These are phyloP conservation scores for Setaria italica DNA, from an alignment of 202 grass and related monocot species.

Conservation along the genomic window DNA sequence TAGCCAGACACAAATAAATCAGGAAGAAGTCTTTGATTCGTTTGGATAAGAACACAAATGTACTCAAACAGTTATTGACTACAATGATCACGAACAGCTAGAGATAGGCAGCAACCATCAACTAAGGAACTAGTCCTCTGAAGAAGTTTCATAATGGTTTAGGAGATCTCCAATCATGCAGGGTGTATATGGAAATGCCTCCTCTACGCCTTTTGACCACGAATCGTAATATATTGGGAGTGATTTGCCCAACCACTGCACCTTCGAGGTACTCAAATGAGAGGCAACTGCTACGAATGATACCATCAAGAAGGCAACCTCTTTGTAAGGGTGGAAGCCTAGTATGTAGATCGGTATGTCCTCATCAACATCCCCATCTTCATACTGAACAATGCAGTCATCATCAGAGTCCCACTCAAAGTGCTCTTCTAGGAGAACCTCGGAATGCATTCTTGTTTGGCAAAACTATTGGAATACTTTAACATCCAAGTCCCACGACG, in stretches of 20 bases:
- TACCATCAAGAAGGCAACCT: constrained; percentile 7
- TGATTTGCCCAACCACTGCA: constrained; percentile 13
- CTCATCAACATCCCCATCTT: background rate
- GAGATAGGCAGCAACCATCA: no score
- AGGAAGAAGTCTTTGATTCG: no score
- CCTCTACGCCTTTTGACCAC: no score
- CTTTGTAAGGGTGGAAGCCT: constrained; percentile 12
- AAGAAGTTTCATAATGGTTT: no score
- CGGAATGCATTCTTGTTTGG: no score
- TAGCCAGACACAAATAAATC: no score
- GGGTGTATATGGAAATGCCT: constrained; percentile 15
- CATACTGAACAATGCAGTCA: background rate
- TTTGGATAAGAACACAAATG: no score
- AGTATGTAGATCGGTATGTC: background rate
- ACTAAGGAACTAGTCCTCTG: no score
- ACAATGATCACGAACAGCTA: no score
- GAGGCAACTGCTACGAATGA: background rate
- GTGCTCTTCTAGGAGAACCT: background rate
- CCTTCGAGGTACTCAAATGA: constrained; percentile 20
- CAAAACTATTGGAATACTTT: no score
- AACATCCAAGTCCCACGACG: background rate
- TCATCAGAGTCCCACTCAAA: constrained; percentile 6
- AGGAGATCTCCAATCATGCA: background rate
- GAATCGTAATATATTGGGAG: background rate
- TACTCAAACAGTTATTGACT: no score